A percentile compares a stretch with the other conserved stretches of the same genome.
These are phyloP conservation scores for Acacia confusa DNA, from an alignment of 306 rosid genomes.

Conservation along the genomic window DNA sequence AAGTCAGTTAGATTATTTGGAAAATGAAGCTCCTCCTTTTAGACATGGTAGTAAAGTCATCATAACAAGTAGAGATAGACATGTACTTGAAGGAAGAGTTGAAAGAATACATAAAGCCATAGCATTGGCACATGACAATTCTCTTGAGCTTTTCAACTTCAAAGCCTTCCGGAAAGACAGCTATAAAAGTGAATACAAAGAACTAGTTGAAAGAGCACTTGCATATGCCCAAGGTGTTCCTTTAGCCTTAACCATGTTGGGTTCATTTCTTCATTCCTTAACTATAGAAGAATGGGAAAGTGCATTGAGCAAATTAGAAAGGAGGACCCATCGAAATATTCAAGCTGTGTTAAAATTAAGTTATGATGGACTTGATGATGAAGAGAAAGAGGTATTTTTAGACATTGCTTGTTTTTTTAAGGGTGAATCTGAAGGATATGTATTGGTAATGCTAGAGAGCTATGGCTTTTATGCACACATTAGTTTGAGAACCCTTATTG, in stretches of 20 bases:
- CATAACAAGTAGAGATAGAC: conserved; percentile 20
- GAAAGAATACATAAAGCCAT: background rate
- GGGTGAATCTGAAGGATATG: background rate
- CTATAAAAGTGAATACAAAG: conserved; percentile 7
- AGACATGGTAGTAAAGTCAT: conserved; percentile 10
- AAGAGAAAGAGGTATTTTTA: conserved; percentile 10
- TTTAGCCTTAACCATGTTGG: conserved; percentile 30
- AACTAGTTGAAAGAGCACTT: conserved; percentile 5
- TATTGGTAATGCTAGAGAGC: background rate
- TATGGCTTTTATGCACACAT: background rate
- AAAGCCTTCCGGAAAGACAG: conserved; percentile 13
- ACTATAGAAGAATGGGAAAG: conserved; percentile 15
- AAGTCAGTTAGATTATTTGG: background rate
- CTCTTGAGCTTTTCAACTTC: conserved; percentile 13
- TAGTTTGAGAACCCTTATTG: background rate
- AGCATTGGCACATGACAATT: background rate
- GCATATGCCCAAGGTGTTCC: conserved; percentile 23
- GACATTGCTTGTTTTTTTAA: conserved; percentile 34
- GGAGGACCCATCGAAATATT: background rate
- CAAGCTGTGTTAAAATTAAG: conserved; percentile 9
- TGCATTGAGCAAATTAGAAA: background rate
- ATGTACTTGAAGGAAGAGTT: background rate
- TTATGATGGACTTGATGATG: background rate
- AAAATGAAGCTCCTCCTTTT: background rate
- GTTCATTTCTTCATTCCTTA: conserved; percentile 4